Base-by-base conservation (phyloP, 2,329 filamentous ascomycete species). In the Verticillium zaregamsianum region DNA sequence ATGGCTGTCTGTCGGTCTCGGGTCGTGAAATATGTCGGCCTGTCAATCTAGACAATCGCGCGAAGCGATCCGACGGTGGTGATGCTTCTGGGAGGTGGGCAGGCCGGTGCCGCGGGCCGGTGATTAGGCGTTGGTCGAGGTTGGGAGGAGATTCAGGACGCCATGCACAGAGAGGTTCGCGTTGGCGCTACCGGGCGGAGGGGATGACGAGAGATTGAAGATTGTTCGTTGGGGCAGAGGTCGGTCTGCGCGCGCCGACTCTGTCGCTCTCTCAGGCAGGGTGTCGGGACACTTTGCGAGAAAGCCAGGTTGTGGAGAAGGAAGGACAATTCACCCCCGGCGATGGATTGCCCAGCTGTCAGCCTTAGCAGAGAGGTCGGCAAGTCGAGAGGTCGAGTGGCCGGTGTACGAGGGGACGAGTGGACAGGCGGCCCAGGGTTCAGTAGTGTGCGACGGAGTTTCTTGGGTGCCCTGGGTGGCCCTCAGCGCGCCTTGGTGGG, bases 1-100 rank as follows among this genome's bases (percentile, higher is more conserved):
- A 89, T 89, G 68, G 12, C 40, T 63, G 69, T 32, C 3, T 3
- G 54, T 55, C 54, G 23, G 54, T 32, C 54, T 6, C 12, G n/a
- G 40, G 45, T 25, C n/a, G 45, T 14, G 45, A n/a, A 17, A n/a
- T 9, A 20, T 5, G 45, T 49, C 20, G 20, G 37, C 8, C 45
- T 23, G 45, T 49, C 45, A 49, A 49, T 49, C 8, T 23, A n/a
- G 20, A 23, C 45, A 23, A 14, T 23, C 45, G 20, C 8, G 45
- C 45, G 45, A 12, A 23, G 45, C 20, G 45, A 23, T 23, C 9
- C 12, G 9, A n/a, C 45, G 12, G 45, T 23, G 20, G 23, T 49
- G 45, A 49, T 11, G 9, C 9, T 49, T 23, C 45, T 7, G 12
- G 9, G 45, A 23, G 20, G 20, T 49, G 23, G 45, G 45, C 20